Conservation (phyloP, 2,329 filamentous ascomycete species). For the Aaosphaeria pasadenensis region DNA sequence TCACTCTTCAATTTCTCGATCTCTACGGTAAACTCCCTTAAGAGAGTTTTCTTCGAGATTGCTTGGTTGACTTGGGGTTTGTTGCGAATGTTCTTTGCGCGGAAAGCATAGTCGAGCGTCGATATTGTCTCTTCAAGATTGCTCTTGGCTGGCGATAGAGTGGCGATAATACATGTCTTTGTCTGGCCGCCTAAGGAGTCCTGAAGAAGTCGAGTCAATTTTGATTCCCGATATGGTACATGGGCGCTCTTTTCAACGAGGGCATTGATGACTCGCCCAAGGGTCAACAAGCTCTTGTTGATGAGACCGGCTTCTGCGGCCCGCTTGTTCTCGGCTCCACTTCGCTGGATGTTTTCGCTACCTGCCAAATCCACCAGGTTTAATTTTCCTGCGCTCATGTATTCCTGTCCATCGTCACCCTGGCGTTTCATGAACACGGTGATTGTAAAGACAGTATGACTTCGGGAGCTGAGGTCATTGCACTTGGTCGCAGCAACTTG, state of each 20-base stretch:
- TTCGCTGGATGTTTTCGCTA: slow-evolving; percentile 96
- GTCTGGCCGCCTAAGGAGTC: slow-evolving; percentile 93
- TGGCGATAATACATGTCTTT: slow-evolving; percentile 98
- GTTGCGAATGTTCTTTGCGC: slow-evolving; percentile 97
- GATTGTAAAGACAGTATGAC: slow-evolving; percentile 96
- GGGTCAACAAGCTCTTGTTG: slow-evolving; percentile 93
- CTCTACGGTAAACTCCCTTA: slow-evolving; percentile 85
- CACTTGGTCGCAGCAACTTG: slow-evolving; percentile 99
- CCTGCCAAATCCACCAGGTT: slow-evolving; percentile 96
- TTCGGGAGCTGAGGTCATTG: slow-evolving; percentile 95
- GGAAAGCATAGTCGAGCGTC: slow-evolving; percentile 94
- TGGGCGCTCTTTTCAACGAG: slow-evolving; percentile 86
- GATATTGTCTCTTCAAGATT: slow-evolving; percentile 98
- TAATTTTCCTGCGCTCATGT: slow-evolving; percentile 85
- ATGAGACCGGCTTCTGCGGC: slow-evolving; percentile 94
- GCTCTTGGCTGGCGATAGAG: slow-evolving; percentile 87
- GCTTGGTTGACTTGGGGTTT: slow-evolving; percentile 93
- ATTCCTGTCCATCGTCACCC: slow-evolving; percentile 82
- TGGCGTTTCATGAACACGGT: slow-evolving; percentile 85
- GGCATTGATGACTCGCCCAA: slow-evolving; percentile 96
- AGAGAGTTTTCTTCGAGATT: slow-evolving; percentile 87
- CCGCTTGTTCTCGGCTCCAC: slow-evolving; percentile 95
- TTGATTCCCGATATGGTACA: slow-evolving; percentile 92
- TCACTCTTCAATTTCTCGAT: slow-evolving; percentile 95
- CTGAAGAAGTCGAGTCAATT: slow-evolving; percentile 89